Evolutionary conservation across 2,329 filamentous ascomycete genomes (phyloP), one percentile per base, ranked within the genome.

Genomic region (Fusarium humuli): DNA sequence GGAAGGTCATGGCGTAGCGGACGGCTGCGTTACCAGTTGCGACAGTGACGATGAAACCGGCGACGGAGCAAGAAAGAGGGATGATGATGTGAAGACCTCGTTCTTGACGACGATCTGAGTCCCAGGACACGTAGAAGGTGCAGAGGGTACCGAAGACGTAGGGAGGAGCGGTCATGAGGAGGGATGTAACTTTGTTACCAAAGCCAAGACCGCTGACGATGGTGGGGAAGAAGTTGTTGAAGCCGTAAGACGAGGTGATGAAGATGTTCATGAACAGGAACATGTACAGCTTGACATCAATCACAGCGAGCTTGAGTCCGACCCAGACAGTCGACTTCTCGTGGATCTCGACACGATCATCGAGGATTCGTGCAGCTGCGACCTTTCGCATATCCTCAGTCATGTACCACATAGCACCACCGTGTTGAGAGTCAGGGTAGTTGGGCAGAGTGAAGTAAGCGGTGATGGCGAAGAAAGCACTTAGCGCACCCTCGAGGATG

Each of bases 31-130:
- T 74, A 0, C 83, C 85, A 0, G 88, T 90, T 0, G 85, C 79
- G 3, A 87, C 88, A 6, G 86, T 86, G 23, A 91, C 80, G 62
- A 91, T 86, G 76, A 89, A 91, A 2, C 87, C 84, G 1, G 78
- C 78, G 2, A 90, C 80, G 3, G 85, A 85, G 34, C 90, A 79
- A 34, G 81, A 84, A 13, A 89, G 81, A 0, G 88, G 88, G 0
- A 87, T 68, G 0, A 83, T 81, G 55, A 91, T 85, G 72, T 91
- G 89, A 66, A 85, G 83, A 73, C 87, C 90, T 13, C 88, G 83
- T 70, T 91, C 88, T n/a, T 86, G 85, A 1, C 85, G 87, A 6
- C 83, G 83, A 67, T 91, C 89, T 6, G 87, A 86, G 70, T 89
- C 86, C 83, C 86, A 88, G 18, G 88, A 85, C 34, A 90, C 89